Evolutionary conservation across 176 grass and related monocot genomes (phyloP).

Genomic region (barley (Hordeum vulgare)): MorexV3_pseudomolecules_assembly NC_058520.1:501319610-501320109

Average conservation of each 20-base stretch:
- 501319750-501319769: constrained; percentile 85
- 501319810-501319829: background rate
- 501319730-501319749: constrained; percentile 90
- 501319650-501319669: constrained; percentile 48
- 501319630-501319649: constrained; percentile 66
- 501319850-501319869: constrained; percentile 48
- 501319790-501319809: background rate
- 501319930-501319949: constrained; percentile 32
- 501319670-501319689: constrained; percentile 62
- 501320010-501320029: background rate
- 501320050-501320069: too few relatives aligned
- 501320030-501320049: background rate
- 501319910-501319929: background rate
- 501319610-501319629: constrained; percentile 57
- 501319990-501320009: background rate
- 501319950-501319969: constrained; percentile 15
- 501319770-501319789: constrained; percentile 76
- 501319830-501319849: background rate
- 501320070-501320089: background rate
- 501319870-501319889: background rate
- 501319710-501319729: constrained; percentile 80
- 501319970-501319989: background rate
- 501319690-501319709: constrained; percentile 63
- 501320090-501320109: background rate
- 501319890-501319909: background rate